Base-by-base conservation (phyloP, 192 early-diverging fungal genomes). In the Coemansia sp. region DNA sequence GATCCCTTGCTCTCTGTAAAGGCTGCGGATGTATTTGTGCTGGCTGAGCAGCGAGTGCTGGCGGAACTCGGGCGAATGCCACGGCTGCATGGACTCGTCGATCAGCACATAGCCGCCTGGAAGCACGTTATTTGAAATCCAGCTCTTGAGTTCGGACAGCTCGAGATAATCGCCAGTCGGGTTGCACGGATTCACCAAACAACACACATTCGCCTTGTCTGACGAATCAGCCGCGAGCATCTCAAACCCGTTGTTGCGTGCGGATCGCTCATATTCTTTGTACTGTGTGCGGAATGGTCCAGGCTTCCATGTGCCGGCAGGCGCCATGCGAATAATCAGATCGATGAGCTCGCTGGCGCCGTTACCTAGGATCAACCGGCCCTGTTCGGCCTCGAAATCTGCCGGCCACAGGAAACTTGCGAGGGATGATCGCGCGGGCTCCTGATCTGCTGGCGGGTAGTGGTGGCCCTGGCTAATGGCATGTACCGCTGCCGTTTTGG, bases 1-100 rank as follows among this genome's bases (percentile, higher is more conserved):
- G 23, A 94, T 87, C 3, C 87, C 85, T 27, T 84, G 84, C 26
- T 79, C 80, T 59, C 72, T 62, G 72, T 85, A 90, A 57, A 93
- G 64, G 31, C 81, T 64, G 47, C 72, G 75, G 50, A 88, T 55
- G 68, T 87, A 94, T 26, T 85, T 82, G 60, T 85, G 80, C 82
- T 93, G 87, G 58, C 85, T 87, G 52, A 83, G 87, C 67, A 94
- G 81, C n/a, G 92, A 93, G 71, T 94, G 92, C 51, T 84, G 54
- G 39, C 89, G 90, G 83, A 91, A 94, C 49, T 88, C 67, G 31
- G 84, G 65, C 51, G 91, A 92, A 63, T 91, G 87, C 93, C 93
- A 94, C n/a, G 91, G 90, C 80, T 94, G 93, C 93, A 94, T 94
- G 0, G 93, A 94, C 77, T 94, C 93, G 71, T 94, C 93, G 61